Percentiles rank a stretch among this genome's conserved stretches.
phyloP scores from a whole-genome alignment of 1,284 basidiomycete genomes.

The Ustilago xerochloae region DNA sequence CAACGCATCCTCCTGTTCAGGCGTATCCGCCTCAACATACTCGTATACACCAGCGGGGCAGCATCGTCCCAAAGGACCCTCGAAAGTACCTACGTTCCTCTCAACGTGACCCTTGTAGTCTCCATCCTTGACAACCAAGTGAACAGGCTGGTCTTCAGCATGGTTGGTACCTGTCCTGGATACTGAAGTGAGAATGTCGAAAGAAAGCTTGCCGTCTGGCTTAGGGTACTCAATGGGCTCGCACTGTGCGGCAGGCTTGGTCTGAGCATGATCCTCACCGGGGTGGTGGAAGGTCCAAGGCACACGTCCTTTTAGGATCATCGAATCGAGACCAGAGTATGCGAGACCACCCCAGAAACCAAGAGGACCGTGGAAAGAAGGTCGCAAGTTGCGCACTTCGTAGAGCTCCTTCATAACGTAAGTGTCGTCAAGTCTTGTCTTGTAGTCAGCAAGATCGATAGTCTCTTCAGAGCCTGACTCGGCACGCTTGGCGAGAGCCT shows the following conservation, averaged over 20 bases:
- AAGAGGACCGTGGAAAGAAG: conserved; percentile 86
- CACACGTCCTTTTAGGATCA: conserved; percentile 84
- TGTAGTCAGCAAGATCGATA: conserved; percentile 83
- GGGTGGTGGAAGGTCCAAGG: conserved; percentile 91
- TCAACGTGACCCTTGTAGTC: conserved; percentile 75
- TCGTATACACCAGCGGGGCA: conserved; percentile 98
- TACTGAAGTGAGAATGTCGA: conserved; percentile 91
- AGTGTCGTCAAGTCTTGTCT: conserved; percentile 78
- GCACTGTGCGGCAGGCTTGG: conserved; percentile 71
- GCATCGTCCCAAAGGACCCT: conserved; percentile 84
- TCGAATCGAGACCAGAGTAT: conserved; percentile 89
- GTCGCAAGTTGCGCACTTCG: conserved; percentile 91
- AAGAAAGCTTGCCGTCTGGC: conserved; percentile 89
- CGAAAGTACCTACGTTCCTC: conserved; percentile 78
- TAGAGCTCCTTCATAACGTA: conserved; percentile 90
- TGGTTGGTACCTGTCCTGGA: conserved; percentile 95
- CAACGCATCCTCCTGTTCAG: conserved; percentile 71
- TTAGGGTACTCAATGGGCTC: conserved; percentile 89
- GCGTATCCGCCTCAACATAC: conserved; percentile 79
- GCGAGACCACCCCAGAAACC: conserved; percentile 89
- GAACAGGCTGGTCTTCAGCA: conserved; percentile 92
- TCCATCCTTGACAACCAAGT: conserved; percentile 75
- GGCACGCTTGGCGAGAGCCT: conserved; percentile 72
- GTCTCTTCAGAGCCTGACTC: conserved; percentile 65
- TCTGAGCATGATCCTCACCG: conserved; percentile 74